phyloP scores from a whole-genome alignment of 2,329 filamentous ascomycete genomes.

The Fusarium palustre region DNA sequence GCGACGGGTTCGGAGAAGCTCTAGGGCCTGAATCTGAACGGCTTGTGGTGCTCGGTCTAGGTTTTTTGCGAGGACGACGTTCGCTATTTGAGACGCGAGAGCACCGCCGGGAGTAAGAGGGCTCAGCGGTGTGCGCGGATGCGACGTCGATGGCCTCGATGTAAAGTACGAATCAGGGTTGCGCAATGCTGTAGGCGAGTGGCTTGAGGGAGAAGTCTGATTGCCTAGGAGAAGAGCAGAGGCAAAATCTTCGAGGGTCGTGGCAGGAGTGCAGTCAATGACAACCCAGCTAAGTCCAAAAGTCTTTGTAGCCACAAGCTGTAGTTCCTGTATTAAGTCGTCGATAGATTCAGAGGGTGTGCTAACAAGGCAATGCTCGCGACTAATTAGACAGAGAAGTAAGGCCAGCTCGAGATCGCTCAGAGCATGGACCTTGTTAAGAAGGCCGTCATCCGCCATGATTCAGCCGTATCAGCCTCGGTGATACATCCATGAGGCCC shows the following conservation, averaged over 20 bases:
- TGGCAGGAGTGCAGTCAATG: conserved; percentile 77
- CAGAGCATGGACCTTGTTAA: conserved; percentile 79
- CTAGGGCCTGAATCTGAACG: conserved; percentile 83
- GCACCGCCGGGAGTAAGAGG: conserved; percentile 47
- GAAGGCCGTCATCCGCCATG: conserved; percentile 73
- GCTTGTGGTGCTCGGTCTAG: conserved; percentile 78
- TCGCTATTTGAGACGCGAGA: conserved; percentile 69
- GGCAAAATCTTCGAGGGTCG: conserved; percentile 84
- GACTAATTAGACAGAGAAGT: conserved; percentile 81
- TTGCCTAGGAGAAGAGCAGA: conserved; percentile 70
- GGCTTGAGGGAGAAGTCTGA: conserved; percentile 39
- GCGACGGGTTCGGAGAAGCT: conserved; percentile 83
- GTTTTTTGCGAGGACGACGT: conserved; percentile 84
- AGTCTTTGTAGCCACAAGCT: conserved; percentile 74
- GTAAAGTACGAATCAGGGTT: conserved; percentile 50
- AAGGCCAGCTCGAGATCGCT: conserved; percentile 90
- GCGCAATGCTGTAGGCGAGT: conserved; percentile 45
- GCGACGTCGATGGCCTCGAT: conserved; percentile 40
- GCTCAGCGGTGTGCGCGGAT: conserved; percentile 44
- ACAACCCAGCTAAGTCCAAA: conserved; percentile 79
- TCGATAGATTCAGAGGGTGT: conserved; percentile 72
- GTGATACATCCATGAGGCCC: conserved; percentile 46
- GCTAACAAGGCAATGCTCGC: conserved; percentile 90
- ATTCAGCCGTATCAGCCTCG: conserved; percentile 41
- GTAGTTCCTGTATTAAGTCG: conserved; percentile 78